Percentiles rank a stretch among this genome's conserved stretches.
Conservation (phyloP, 1,284 basidiomycete species). For the Ustilago loliicola region DNA sequence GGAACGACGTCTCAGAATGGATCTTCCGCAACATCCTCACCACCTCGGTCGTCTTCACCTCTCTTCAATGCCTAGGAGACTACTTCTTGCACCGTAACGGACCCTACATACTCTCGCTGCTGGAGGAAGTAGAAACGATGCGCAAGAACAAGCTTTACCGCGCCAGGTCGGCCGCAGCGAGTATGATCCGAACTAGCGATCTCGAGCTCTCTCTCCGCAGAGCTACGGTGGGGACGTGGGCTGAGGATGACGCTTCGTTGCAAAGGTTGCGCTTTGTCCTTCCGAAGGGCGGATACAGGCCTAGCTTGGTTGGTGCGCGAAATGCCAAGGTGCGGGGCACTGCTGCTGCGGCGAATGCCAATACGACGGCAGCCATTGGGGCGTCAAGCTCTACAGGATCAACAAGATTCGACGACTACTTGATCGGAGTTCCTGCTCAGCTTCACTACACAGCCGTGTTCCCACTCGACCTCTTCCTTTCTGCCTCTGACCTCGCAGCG, state of each 20-base stretch:
- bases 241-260: slow-evolving; percentile 57
- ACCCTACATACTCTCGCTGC: slow-evolving; percentile 82
- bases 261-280: slow-evolving; percentile 45
- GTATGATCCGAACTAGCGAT: slow-evolving; percentile 51
- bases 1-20: slow-evolving; percentile 85
- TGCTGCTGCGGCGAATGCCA: slow-evolving; percentile 7
- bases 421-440: slow-evolving; percentile 51
- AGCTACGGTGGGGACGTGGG: slow-evolving; percentile 51
- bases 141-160: slow-evolving; percentile 71
- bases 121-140: slow-evolving; percentile 79
- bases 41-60: slow-evolving; percentile 81
- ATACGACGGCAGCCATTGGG: neutral
- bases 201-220: slow-evolving; percentile 54
- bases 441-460: slow-evolving; percentile 72
- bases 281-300: slow-evolving; percentile 43
- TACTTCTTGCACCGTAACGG: slow-evolving; percentile 85
- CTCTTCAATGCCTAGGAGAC: slow-evolving; percentile 77
- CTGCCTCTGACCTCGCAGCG: slow-evolving; percentile 79
- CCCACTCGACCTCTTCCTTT: slow-evolving; percentile 90
- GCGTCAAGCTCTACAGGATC: slow-evolving; percentile 1
- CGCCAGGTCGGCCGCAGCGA: slow-evolving; percentile 78
- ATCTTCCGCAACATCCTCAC: slow-evolving; percentile 90
- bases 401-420: slow-evolving; percentile 53
- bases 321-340: slow-evolving; percentile 33
- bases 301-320: slow-evolving; percentile 28